These are phyloP conservation scores for Cladosporium phlei DNA, from an alignment of 2,329 filamentous ascomycete species.

Conservation along the genomic window DNA sequence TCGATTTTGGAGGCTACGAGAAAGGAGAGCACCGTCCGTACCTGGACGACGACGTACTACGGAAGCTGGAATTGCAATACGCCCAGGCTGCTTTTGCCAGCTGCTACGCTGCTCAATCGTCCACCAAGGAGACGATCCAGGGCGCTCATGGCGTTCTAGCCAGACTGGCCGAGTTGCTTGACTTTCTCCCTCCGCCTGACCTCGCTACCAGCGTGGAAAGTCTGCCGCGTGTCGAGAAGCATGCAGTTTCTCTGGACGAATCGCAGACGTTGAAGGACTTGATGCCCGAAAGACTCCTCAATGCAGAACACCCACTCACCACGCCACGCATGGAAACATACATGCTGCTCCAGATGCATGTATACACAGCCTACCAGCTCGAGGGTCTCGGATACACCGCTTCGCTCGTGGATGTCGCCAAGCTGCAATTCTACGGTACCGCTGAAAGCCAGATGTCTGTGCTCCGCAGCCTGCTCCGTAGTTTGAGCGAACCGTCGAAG, in stretches of 20 bases:
- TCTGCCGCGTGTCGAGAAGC: constrained; percentile 40
- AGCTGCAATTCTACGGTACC: constrained; percentile 61
- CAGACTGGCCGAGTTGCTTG: constrained; percentile 57
- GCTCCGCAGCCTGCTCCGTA: constrained; percentile 55
- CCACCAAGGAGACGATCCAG: constrained; percentile 54
- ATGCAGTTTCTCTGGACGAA: constrained; percentile 32
- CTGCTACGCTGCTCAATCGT: constrained; percentile 62
- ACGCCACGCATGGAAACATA: constrained; percentile 53
- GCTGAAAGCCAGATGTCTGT: constrained; percentile 60
- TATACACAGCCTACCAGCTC: constrained; percentile 46
- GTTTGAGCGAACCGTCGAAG: constrained; percentile 44
- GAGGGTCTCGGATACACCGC: constrained; percentile 37
- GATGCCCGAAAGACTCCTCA: constrained; percentile 47
- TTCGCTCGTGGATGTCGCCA: constrained; percentile 44
- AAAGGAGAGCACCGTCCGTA: constrained; percentile 49
- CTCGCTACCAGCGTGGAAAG: constrained; percentile 39
- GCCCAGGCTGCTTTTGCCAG: constrained; percentile 63
- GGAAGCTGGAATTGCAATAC: constrained; percentile 59
- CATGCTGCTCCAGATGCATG: constrained; percentile 58
- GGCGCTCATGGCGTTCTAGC: constrained; percentile 57
- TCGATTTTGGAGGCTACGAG: constrained; percentile 56
- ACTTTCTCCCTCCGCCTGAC: constrained; percentile 53
- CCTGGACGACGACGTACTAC: constrained; percentile 57
- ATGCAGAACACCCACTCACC: constrained; percentile 61
- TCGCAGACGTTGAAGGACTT: constrained; percentile 29